Percentiles rank a stretch among this genome's conserved stretches.
Conservation (phyloP, 176 grass and related monocot species). For the Eragrostis curvula region DNA sequence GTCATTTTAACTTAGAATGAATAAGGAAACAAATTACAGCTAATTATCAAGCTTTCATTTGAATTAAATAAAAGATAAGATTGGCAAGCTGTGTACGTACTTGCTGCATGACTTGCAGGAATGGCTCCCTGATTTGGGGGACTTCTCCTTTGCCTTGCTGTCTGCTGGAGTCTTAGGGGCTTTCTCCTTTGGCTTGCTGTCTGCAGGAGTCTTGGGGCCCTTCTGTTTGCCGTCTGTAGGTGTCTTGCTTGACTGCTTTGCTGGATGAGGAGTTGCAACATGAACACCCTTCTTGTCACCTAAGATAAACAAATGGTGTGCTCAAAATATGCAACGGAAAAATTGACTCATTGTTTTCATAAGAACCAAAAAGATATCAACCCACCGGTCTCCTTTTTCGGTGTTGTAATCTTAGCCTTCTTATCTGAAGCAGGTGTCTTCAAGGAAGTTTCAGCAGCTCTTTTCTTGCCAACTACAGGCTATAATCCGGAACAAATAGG, state of each 20-base stretch:
- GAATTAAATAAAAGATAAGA: too few species aligned
- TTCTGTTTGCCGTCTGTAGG: constrained; percentile 48
- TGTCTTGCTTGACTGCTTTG: constrained; percentile 47
- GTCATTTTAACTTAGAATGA: background rate
- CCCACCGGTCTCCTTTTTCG: constrained; percentile 46
- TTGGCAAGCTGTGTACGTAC: constrained; percentile 27
- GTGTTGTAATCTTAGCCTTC: constrained; percentile 68
- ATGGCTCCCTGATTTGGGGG: constrained; percentile 63
- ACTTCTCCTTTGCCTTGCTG: constrained; percentile 62
- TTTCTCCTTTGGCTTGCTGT: constrained; percentile 41
- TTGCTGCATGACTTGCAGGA: constrained; percentile 82
- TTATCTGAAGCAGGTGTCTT: constrained; percentile 61
- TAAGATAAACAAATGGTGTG: constrained; percentile 6
- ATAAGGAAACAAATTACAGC: background rate
- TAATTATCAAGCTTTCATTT: background rate
- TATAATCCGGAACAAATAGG: constrained; percentile 24
- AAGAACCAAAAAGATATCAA: background rate
- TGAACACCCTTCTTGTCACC: constrained; percentile 64
- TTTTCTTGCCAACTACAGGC: constrained; percentile 60
- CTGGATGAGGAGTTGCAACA: constrained; percentile 64
- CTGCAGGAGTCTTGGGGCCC: constrained; percentile 23
- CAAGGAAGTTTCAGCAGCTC: constrained; percentile 42
- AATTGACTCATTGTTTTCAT: background rate
- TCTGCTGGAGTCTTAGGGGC: constrained; percentile 31
- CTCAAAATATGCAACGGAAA: background rate